Base-by-base conservation (phyloP, 2,329 filamentous ascomycete genomes). In the Diaporthe humulicola region DNA sequence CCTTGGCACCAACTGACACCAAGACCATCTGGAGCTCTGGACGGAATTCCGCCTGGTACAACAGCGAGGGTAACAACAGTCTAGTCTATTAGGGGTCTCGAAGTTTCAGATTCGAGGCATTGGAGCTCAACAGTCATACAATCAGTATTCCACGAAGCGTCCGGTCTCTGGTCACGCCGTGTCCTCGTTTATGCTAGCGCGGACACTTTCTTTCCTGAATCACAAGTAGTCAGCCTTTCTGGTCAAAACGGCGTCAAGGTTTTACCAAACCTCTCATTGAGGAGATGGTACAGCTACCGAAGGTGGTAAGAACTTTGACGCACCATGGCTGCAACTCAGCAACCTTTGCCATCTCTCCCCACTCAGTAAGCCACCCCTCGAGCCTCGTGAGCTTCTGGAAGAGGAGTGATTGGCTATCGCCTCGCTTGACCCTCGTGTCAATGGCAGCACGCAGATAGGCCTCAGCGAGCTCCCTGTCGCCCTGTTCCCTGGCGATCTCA, bases 71-170 rank as follows among this genome's bases (percentile, higher is more conserved):
- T 0, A 78, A 80, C 64, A 73, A 76, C 66, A 0, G 60, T 77
- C 15, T 75, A 78, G 17, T 76, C 76, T 1, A 76, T n/a, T n/a
- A 75, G 52, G 79, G 80, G 0, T 58, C 48, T 1, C 80, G 80
- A 60, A 56, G 52, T 36, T 74, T 80, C 19, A 74, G 78, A n/a
- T 74, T 74, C 8, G 74, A 77, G 14, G 77, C 71, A 9, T n/a
- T 81, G 42, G 78, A 69, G 64, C 71, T 80, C 9, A 79, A 78
- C 70, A 79, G 77, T 0, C 76, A 81, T 30, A 45, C 40, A 15
- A 19, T 10, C 25, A 48, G 22, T 52, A 10, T 19, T 40, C 10
- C 6, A 4, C 4, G 33, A 14, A 10, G n/a, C 17, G 5, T 30
- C 15, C 2, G 22, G 12, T 28, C 9, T 28, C 8, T 10, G 33